phyloP scores from a whole-genome alignment of 306 rosid species.

The Fagus sylvatica region DNA sequence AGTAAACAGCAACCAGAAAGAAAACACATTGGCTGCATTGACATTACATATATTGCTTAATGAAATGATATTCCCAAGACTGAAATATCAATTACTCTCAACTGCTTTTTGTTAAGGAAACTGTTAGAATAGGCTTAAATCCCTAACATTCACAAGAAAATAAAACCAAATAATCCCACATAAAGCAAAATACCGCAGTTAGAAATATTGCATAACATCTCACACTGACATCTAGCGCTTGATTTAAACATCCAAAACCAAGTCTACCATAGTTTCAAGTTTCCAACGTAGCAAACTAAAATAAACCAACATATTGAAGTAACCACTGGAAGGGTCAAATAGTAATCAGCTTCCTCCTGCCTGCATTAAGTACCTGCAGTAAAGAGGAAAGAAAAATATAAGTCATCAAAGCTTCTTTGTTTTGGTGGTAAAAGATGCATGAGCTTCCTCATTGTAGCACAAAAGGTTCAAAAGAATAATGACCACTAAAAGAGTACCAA shows the following conservation, averaged over 20 bases:
- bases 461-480: slow-evolving; percentile 11
- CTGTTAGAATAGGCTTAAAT: background rate
- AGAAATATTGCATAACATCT: slow-evolving; percentile 21
- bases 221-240: slow-evolving; percentile 15
- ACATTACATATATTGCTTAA: background rate
- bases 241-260: slow-evolving; percentile 17
- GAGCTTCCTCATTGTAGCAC: background rate
- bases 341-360: slow-evolving; percentile 40
- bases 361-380: slow-evolving; percentile 34
- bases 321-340: slow-evolving; percentile 32
- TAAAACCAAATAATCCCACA: background rate
- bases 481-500: slow-evolving; percentile 1
- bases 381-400: background rate
- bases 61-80: background rate
- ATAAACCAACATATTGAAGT: slow-evolving; percentile 20
- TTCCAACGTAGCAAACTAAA: slow-evolving; percentile 24
- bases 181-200: background rate
- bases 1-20: background rate
- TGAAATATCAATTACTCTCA: background rate
- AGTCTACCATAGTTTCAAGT: slow-evolving; percentile 23
- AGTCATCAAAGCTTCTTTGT: background rate
- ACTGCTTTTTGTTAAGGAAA: background rate
- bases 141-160: background rate
- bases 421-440: background rate
- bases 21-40: background rate